phyloP scores from a whole-genome alignment of 139 green algal genomes.

The Chlamydomonas asymmetrica region DNA sequence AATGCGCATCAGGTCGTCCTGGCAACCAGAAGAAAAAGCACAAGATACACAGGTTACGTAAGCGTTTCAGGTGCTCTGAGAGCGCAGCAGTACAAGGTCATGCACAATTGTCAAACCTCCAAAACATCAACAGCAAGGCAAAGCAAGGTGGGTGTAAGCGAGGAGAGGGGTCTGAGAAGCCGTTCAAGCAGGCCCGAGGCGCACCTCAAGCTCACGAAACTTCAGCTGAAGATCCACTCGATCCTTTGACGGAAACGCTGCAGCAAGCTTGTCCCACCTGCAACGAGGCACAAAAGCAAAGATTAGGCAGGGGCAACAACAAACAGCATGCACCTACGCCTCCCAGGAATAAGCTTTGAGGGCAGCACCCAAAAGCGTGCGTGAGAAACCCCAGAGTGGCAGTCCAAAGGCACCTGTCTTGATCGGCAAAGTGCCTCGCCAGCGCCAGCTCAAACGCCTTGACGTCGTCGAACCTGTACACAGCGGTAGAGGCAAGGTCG shows the following conservation, averaged over 20 bases:
- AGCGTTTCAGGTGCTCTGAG: not conserved
- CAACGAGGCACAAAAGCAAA: not conserved
- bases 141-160: not conserved
- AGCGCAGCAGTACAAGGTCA: not conserved
- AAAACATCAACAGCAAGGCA: not conserved
- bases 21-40: not conserved
- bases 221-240: constrained; percentile 12
- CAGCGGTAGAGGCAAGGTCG: no score
- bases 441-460: constrained; percentile 33
- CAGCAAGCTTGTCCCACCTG: constrained; percentile 21
- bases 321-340: not conserved
- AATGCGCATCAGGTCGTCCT: constrained; percentile 24
- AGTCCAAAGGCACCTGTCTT: constrained; percentile 14
- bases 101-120: not conserved
- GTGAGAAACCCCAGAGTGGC: not conserved
- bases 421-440: constrained; percentile 23
- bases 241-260: constrained; percentile 24
- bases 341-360: not conserved
- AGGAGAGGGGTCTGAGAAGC: not conserved
- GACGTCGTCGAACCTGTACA: constrained; percentile 28
- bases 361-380: not conserved
- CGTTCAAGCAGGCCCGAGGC: not conserved
- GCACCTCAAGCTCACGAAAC: constrained; percentile 32
- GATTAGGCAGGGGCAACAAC: not conserved
- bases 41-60: not conserved